Percentiles rank a stretch among this genome's conserved stretches.
Evolutionary conservation across 1,284 basidiomycete species (phyloP).

Genomic region (Microbotryum violaceum): DNA sequence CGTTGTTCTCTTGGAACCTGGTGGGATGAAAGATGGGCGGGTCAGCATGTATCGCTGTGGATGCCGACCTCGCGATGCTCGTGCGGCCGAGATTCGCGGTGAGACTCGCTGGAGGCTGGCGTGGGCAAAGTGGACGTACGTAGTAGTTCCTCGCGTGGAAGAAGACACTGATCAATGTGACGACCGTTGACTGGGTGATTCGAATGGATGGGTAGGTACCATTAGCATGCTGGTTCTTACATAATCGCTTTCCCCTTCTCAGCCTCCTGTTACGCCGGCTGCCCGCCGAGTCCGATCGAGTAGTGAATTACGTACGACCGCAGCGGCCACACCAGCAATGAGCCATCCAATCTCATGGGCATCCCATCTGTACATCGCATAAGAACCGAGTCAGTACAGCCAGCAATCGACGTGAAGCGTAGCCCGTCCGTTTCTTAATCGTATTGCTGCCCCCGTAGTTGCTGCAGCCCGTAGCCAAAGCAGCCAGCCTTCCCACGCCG

Average conservation of each 20-base stretch:
- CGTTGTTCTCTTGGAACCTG: constrained; percentile 37
- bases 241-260: background rate
- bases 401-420: too few species aligned
- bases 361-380: constrained; percentile 28
- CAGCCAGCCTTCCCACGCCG: too few species aligned
- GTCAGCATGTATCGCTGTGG: background rate
- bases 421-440: too few species aligned
- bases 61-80: too few species aligned
- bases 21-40: too few species aligned
- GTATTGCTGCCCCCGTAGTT: too few species aligned
- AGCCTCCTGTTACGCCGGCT: background rate
- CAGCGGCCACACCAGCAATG: constrained; percentile 57
- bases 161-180: constrained; percentile 36
- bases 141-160: constrained; percentile 40
- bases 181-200: constrained; percentile 33
- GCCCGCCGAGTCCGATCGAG: background rate
- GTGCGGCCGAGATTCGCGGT: too few species aligned
- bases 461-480: too few species aligned
- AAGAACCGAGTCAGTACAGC: too few species aligned
- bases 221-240: background rate
- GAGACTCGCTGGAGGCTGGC: background rate
- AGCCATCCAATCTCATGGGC: constrained; percentile 64
- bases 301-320: constrained; percentile 47
- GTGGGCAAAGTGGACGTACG: background rate
- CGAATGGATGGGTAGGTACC: background rate